These are phyloP conservation scores for Yarrowia divulgata DNA, from an alignment of 805 yeast genomes.

Conservation along the genomic window DNA sequence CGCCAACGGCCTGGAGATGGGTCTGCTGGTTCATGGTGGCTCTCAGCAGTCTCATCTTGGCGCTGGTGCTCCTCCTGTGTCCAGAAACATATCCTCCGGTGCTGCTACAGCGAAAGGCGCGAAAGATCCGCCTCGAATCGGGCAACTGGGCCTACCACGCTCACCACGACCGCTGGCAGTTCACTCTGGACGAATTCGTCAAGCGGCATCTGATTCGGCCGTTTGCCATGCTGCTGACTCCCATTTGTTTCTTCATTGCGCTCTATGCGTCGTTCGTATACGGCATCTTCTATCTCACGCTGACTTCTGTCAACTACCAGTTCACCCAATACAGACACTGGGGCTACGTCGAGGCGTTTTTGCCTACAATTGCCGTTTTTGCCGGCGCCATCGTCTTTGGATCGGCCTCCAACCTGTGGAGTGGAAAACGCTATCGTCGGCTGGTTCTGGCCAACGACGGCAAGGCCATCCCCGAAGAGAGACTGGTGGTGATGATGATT, in stretches of 20 bases:
- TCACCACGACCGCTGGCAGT: conserved; percentile 85
- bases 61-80: conserved; percentile 55
- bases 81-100: conserved; percentile 73
- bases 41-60: conserved; percentile 64
- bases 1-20: conserved; percentile 64
- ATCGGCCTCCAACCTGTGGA: conserved; percentile 45
- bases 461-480: conserved; percentile 76
- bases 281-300: conserved; percentile 70
- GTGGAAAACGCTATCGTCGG: conserved; percentile 54
- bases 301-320: conserved; percentile 53
- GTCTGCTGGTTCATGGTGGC: conserved; percentile 68
- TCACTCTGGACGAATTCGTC: conserved; percentile 71
- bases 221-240: conserved; percentile 70
- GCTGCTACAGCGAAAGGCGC: conserved; percentile 60
- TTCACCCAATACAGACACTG: conserved; percentile 76
- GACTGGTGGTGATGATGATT: conserved; percentile 76
- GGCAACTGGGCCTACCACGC: conserved; percentile 71
- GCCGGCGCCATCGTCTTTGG: conserved; percentile 59
- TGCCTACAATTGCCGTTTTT: conserved; percentile 80
- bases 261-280: conserved; percentile 79
- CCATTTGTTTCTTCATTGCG: conserved; percentile 69
- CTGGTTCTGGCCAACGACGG: conserved; percentile 62
- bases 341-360: conserved; percentile 67
- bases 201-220: conserved; percentile 81
- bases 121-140: conserved; percentile 58